Evolutionary conservation across 768 basidiomycete species (phyloP), one percentile per base, ranked within the genome.

Genomic region (Auricularia sp.): DNA sequence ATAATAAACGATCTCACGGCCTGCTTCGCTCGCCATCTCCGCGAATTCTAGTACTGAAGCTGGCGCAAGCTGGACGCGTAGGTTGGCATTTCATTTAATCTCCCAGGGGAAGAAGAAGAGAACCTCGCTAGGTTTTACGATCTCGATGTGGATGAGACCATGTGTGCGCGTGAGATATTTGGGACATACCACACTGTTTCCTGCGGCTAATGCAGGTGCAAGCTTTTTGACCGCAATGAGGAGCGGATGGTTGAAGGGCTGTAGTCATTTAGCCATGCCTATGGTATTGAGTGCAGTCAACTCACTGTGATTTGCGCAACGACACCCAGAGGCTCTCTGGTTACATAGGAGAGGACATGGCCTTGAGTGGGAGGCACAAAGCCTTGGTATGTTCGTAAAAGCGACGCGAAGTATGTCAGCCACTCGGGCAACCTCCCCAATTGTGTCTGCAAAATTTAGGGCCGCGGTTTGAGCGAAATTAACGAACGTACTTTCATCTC

Each of bases 171-270:
- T 29, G 29, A 29, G 29, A 42, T 1, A 14, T 21, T 7, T 10
- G 11, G 3, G 5, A n/a, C 54, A 85, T 62, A 93, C 80, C 59
- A 94, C 86, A 63, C 86, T 86, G 70, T 92, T 93, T 3, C 91
- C 92, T 7, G 90, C 89, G 54, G 92, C 92, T 34, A 94, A 77
- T 1, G 90, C 91, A 4, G 90, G 90, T 0, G 87, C 89, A 64
- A 94, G 88, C 75, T 94, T 94, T 79, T 94, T 94, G 63, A 94
- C 73, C 2, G 90, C 90, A 67, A 94, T 94, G 42, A 94, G 74
- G n/a, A 94, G 77, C 1, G 92, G 92, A 68, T 94, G 92, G 69
- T 94, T 94, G 74, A 93, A 94, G 2, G 92, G 90, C 88, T 92
- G 67, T 16, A 62, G 66, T 42, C 33, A 14, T 11, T 61, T 39